These are phyloP conservation scores for Metschnikowia orientalis DNA, from an alignment of 805 yeast species.

Conservation along the genomic window DNA sequence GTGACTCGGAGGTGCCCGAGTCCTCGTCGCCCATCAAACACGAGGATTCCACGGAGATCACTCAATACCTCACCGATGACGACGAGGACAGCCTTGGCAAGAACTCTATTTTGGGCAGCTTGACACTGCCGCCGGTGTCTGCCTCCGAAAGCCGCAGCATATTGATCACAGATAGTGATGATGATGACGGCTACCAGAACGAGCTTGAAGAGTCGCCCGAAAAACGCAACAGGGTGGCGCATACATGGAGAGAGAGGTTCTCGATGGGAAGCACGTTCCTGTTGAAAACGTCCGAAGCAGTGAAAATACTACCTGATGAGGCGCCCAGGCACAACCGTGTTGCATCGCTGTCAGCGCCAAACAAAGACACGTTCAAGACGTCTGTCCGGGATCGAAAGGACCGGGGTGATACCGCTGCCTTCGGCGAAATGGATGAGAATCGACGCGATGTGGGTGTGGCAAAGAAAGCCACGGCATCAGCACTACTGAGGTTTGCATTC, in stretches of 20 bases:
- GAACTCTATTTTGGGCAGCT: slow-evolving; percentile 10
- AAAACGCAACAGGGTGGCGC: slow-evolving; percentile 15
- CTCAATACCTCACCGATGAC: slow-evolving; percentile 16
- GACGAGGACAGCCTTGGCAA: slow-evolving; percentile 13
- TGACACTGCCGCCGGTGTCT: slow-evolving; percentile 7
- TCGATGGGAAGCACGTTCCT: slow-evolving; percentile 8
- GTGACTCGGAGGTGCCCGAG: slow-evolving; percentile 34
- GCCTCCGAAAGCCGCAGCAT: slow-evolving; percentile 8
- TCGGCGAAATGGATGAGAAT: too few species aligned
- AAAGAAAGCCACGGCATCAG: too few species aligned
- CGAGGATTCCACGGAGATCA: slow-evolving; percentile 6
- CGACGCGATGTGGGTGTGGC: too few species aligned
- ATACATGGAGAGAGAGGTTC: slow-evolving; percentile 14
- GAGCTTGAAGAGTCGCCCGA: slow-evolving; percentile 42
- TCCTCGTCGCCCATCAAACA: slow-evolving; percentile 23
- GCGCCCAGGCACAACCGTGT: too few species aligned
- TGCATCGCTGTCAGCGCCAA: too few species aligned
- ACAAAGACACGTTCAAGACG: too few species aligned
- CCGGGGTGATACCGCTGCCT: too few species aligned
- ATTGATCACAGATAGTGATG: slow-evolving; percentile 13
- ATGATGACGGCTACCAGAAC: slow-evolving; percentile 29
- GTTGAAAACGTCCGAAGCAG: slow-evolving; percentile 3
- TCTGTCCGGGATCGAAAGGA: too few species aligned
- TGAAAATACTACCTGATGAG: too few species aligned
- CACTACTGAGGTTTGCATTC: slow-evolving; percentile 18